Conservation (phyloP, 768 basidiomycete genomes). For the Pleurotus eryngii region DNA sequence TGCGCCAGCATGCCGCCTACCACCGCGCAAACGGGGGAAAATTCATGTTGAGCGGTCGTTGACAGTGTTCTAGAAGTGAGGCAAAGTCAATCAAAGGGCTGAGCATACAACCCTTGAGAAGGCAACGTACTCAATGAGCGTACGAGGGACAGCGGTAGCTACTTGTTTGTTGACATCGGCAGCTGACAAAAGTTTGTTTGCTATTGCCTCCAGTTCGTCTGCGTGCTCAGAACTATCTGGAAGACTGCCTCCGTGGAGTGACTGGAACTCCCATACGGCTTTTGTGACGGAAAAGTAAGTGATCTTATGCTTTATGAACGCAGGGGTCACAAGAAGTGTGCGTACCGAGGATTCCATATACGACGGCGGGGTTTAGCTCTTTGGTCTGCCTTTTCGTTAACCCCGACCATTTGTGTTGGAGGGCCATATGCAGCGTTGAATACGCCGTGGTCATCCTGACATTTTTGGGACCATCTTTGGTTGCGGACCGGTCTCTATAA, state of each 20-base stretch:
- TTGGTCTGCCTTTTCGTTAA: slow-evolving; percentile 77
- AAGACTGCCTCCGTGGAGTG: slow-evolving; percentile 48
- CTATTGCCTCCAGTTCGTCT: slow-evolving; percentile 60
- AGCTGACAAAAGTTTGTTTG: slow-evolving; percentile 53
- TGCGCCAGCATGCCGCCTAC: slow-evolving; percentile 94
- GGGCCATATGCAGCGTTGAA: slow-evolving; percentile 55
- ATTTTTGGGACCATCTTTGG: slow-evolving; percentile 56
- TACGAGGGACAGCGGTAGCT: slow-evolving; percentile 51
- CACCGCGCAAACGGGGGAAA: slow-evolving; percentile 92
- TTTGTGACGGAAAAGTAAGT: slow-evolving; percentile 2
- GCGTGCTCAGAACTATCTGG: slow-evolving; percentile 48
- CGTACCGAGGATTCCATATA: slow-evolving; percentile 73
- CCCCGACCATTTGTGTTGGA: slow-evolving; percentile 65
- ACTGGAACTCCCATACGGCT: slow-evolving; percentile 87
- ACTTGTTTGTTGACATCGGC: slow-evolving; percentile 73
- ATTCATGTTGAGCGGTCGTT: slow-evolving; percentile 74
- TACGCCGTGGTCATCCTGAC: slow-evolving; percentile 64
- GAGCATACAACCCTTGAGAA: slow-evolving; percentile 5
- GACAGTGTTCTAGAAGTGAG: slow-evolving; percentile 54
- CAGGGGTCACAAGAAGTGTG: slow-evolving; percentile 6
- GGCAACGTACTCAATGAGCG: slow-evolving; percentile 57
- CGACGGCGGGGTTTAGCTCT: slow-evolving; percentile 72
- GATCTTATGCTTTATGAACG: slow-evolving; percentile 1
- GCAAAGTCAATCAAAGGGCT: slow-evolving; percentile 5
- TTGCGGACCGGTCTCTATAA: slow-evolving; percentile 59